A percentile compares a stretch with the other conserved stretches of the same genome.
Conservation (phyloP, 140 eudicot genomes). For the Ambrosia hybrid region DNA sequence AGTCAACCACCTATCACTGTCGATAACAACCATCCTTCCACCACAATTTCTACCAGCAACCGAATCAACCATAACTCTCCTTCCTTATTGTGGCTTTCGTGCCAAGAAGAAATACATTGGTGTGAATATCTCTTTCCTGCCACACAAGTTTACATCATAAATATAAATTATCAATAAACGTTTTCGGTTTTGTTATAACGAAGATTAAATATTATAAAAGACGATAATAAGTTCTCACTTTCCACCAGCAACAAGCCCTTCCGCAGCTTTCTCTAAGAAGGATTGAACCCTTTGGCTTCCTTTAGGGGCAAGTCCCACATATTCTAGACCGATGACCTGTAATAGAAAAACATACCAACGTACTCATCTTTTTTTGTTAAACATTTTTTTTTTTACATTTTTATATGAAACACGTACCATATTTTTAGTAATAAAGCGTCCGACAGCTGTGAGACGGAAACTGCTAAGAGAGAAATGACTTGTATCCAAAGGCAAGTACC, state of each 20-base stretch:
- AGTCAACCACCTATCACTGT: constrained; percentile 19
- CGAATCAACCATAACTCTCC: neutral
- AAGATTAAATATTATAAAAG: constrained; percentile 10
- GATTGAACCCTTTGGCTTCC: constrained; percentile 96
- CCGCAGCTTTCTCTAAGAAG: constrained; percentile 91
- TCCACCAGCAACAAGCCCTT: constrained; percentile 94
- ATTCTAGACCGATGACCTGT: constrained; percentile 76
- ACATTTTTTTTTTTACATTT: neutral
- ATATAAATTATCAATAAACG: constrained; percentile 1
- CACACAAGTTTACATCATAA: constrained; percentile 13
- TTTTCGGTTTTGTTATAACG: neutral
- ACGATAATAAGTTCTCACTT: constrained; percentile 52
- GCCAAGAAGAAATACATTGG: constrained; percentile 96
- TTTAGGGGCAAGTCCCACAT: constrained; percentile 79
- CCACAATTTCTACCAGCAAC: constrained; percentile 13
- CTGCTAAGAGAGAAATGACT: constrained; percentile 81
- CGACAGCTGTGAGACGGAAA: constrained; percentile 83
- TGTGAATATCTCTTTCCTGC: constrained; percentile 99
- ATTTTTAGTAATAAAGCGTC: constrained; percentile 82
- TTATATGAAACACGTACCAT: constrained; percentile 47
- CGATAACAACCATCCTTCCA: neutral
- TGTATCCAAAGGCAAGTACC: constrained; percentile 90
- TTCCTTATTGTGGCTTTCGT: constrained; percentile 56
- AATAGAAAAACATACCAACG: neutral
- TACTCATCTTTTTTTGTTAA: neutral